Conservation (phyloP, 331 rosid genomes). For the Saraca asoca region DNA sequence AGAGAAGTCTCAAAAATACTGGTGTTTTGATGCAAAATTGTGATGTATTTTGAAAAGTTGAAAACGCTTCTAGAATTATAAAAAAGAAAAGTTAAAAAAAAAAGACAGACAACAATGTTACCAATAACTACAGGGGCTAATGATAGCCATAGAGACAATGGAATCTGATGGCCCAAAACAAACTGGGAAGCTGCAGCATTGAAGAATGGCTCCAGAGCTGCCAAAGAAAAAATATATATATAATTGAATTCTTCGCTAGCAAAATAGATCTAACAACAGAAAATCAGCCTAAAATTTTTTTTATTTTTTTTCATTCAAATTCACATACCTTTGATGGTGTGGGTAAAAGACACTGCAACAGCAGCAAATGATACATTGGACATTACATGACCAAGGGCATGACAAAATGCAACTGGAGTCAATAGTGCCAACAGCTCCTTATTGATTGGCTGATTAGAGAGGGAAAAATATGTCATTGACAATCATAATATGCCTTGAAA, state of each 20-base stretch:
- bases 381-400: slow-evolving; percentile 91
- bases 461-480: slow-evolving; percentile 18
- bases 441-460: slow-evolving; percentile 52
- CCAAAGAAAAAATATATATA: background rate
- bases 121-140: slow-evolving; percentile 84
- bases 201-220: slow-evolving; percentile 87
- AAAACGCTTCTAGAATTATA: slow-evolving; percentile 4
- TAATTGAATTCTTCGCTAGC: background rate
- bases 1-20: background rate
- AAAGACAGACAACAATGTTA: slow-evolving; percentile 29
- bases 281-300: slow-evolving; percentile 17
- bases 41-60: slow-evolving; percentile 6
- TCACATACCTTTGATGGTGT: slow-evolving; percentile 71
- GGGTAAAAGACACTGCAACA: slow-evolving; percentile 84
- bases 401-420: slow-evolving; percentile 79
- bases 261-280: background rate
- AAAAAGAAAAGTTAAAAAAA: background rate
- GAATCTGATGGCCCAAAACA: slow-evolving; percentile 74
- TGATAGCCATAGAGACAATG: slow-evolving; percentile 75
- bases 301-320: background rate
- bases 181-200: slow-evolving; percentile 89
- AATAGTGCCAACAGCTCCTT: slow-evolving; percentile 65
- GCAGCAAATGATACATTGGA: slow-evolving; percentile 90
- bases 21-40: background rate
- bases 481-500: slow-evolving; percentile 12